Conservation (phyloP, 345 rosid genomes). For the Firmiana major region DNA sequence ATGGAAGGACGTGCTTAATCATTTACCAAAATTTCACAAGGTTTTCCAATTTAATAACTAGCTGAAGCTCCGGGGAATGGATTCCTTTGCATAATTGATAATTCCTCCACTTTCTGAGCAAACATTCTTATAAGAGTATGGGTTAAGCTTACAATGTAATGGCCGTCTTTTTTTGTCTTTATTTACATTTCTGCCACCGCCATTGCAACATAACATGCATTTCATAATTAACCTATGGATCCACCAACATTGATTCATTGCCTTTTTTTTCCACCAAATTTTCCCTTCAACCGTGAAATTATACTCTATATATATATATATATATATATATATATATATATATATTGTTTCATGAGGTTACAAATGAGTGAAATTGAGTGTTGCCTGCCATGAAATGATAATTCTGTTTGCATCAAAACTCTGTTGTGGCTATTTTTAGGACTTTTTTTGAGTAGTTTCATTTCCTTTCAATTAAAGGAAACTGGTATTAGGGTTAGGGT, state of each 20-base stretch:
- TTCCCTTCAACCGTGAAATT: not conserved
- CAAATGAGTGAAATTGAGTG: not conserved
- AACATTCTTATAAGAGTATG: slow-evolving; percentile 37
- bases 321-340: not conserved
- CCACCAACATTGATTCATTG: slow-evolving; percentile 27
- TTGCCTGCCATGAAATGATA: not conserved
- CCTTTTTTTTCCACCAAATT: not conserved
- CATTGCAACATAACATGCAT: slow-evolving; percentile 3
- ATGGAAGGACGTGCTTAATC: not conserved
- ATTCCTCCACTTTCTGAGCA: slow-evolving; percentile 7
- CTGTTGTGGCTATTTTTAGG: not conserved
- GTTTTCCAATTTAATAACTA: not conserved
- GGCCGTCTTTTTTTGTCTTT: not conserved
- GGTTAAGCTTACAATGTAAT: slow-evolving; percentile 15
- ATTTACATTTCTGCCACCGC: slow-evolving; percentile 16
- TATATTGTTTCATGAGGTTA: not conserved
- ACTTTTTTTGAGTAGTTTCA: not conserved
- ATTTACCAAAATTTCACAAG: not conserved
- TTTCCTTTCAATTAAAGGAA: slow-evolving; percentile 5
- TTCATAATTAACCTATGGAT: slow-evolving; percentile 14
- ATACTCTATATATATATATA: not conserved
- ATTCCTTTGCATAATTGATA: not conserved
- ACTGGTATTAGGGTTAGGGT: not conserved
- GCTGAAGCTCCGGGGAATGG: not conserved
- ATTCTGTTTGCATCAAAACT: not conserved